Conservation (phyloP, 441 rosid species). For the Corymbia calophylla region DNA sequence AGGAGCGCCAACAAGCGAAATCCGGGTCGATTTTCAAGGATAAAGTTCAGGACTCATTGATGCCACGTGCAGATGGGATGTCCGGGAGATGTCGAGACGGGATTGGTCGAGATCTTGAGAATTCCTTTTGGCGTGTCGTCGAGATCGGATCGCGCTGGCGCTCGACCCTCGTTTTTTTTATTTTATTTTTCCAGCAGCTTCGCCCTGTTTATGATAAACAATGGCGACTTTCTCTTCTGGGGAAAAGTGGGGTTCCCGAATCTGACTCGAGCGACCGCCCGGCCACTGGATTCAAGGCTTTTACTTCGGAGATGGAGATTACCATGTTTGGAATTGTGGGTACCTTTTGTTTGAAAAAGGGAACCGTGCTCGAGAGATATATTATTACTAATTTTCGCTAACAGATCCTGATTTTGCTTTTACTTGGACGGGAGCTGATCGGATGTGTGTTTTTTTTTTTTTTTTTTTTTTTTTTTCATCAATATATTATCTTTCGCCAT, state of each 20-base stretch:
- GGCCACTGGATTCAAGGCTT: background rate
- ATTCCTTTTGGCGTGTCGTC: background rate
- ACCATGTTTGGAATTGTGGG: background rate
- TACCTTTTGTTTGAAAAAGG: background rate
- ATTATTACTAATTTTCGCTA: background rate
- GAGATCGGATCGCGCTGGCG: background rate
- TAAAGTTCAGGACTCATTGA: background rate
- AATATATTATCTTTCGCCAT: background rate
- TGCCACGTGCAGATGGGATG: background rate
- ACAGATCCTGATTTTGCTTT: background rate
- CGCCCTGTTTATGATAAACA: background rate
- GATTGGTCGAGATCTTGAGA: background rate
- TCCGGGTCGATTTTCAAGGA: background rate
- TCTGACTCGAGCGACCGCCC: background rate
- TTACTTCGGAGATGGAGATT: background rate
- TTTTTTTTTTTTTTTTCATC: background rate
- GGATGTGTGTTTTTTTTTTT: background rate
- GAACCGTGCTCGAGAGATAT: background rate
- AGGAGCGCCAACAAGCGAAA: fast-evolving
- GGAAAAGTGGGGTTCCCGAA: background rate
- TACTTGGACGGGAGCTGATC: background rate
- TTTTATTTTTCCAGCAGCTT: background rate
- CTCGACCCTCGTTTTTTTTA: background rate
- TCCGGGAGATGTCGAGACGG: background rate
- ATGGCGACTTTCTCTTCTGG: background rate